Conservation (phyloP, 495 filamentous ascomycete species). For the Penicillium silybi region DNA sequence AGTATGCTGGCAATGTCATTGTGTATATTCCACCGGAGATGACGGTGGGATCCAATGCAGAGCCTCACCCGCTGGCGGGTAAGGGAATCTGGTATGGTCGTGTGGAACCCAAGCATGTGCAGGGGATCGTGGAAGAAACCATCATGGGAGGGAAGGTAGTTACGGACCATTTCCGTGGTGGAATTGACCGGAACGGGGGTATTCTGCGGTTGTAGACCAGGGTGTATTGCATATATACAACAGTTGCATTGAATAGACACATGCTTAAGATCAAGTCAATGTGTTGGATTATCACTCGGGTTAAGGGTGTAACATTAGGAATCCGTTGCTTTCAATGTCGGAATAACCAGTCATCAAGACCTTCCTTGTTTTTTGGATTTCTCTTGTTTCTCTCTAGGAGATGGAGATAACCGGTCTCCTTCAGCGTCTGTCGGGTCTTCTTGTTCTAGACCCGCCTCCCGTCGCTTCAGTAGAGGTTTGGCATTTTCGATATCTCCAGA, state of each 20-base stretch:
- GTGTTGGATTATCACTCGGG: not conserved
- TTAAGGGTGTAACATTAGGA: too few relatives aligned
- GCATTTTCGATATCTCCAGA: too few relatives aligned
- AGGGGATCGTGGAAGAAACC: constrained; percentile 81
- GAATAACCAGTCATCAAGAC: too few relatives aligned
- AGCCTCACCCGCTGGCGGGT: constrained; percentile 59
- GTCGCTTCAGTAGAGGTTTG: too few relatives aligned
- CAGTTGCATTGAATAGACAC: not conserved
- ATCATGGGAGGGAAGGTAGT: constrained; percentile 69
- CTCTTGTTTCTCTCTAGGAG: too few relatives aligned
- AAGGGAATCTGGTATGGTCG: constrained; percentile 92
- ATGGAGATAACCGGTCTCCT: too few relatives aligned
- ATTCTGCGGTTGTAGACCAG: constrained; percentile 35
- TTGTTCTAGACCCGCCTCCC: too few relatives aligned
- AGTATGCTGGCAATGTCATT: constrained; percentile 91
- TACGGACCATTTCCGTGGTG: constrained; percentile 62
- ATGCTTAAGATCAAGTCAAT: not conserved
- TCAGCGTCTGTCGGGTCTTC: too few relatives aligned
- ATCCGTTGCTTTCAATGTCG: too few relatives aligned
- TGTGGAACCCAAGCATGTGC: constrained; percentile 79
- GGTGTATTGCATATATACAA: not conserved
- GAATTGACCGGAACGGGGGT: constrained; percentile 34
- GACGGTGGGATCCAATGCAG: constrained; percentile 17
- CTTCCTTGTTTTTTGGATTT: too few relatives aligned
- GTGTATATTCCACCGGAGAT: constrained; percentile 72